Evolutionary conservation across 2,329 filamentous ascomycete species (phyloP).

Genomic region (Penicillium psychrosexuale): DNA sequence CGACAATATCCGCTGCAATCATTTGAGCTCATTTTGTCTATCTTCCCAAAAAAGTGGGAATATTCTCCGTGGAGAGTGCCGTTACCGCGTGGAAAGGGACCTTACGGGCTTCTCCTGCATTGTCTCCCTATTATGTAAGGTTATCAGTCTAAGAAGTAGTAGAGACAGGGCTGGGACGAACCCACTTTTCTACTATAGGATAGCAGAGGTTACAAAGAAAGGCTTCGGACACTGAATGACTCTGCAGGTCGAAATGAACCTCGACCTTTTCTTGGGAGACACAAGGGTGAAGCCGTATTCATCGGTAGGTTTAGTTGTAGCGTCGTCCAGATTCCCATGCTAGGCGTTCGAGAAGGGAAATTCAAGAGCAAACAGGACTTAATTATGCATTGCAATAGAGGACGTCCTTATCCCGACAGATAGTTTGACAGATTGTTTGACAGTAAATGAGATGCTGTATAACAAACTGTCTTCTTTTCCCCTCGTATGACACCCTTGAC

Average conservation of each 20-base stretch:
- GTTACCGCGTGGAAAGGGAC: constrained; percentile 5
- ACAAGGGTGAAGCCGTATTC: constrained; percentile 45
- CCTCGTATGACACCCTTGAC: not conserved
- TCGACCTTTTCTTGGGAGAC: constrained; percentile 50
- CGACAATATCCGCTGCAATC: not conserved
- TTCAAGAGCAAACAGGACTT: not conserved
- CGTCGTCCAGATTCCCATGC: not conserved
- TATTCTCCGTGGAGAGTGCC: not conserved
- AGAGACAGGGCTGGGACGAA: constrained; percentile 27
- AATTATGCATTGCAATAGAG: not conserved
- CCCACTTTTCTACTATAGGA: constrained; percentile 38
- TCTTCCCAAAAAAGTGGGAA: not conserved
- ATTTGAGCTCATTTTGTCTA: not conserved
- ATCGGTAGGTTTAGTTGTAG: constrained; percentile 32
- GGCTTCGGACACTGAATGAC: constrained; percentile 52
- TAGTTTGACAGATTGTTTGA: not conserved
- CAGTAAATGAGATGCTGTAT: not conserved
- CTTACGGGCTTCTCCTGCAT: not conserved
- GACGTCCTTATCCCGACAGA: no score
- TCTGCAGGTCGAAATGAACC: constrained; percentile 53
- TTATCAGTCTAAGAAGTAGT: no score
- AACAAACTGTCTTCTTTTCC: not conserved
- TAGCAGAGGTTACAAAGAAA: constrained; percentile 51
- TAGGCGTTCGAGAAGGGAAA: constrained; percentile 4
- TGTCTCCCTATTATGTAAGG: no score